Evolutionary conservation across 2,329 filamentous ascomycete genomes (phyloP), one percentile per base, ranked within the genome.

Genomic region (Lasiodiplodia sp.): DNA sequence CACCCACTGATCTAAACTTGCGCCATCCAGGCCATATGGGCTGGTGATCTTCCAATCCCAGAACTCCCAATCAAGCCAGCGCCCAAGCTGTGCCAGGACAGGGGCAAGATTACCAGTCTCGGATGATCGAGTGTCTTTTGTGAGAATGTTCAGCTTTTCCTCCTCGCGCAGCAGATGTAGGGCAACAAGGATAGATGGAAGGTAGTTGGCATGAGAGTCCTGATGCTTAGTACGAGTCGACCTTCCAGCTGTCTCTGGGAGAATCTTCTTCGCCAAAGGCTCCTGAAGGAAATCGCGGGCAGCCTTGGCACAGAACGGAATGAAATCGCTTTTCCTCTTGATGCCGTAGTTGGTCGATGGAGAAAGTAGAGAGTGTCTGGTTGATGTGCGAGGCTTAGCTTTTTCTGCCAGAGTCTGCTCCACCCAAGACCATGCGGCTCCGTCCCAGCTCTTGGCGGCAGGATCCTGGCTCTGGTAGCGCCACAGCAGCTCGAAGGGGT

Each of bases 81-180:
- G 84, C 1, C 91, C 88, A 68, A 99, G 85, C 76, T 97, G 95
- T 56, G 91, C 90, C 53, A 98, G 82, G 2, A 97, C 79, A 18
- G 92, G 89, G n/a, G 88, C 87, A 25, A 98, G 80, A 52, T 86
- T 83, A 16, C 83, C 80, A 25, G 80, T 73, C 52, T 84, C 80
- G 23, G 78, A 79, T 58, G 76, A 79, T 12, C 83, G 79, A n/a
- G 80, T 77, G 70, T 87, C 84, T n/a, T 81, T 80, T 55, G 84
- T 83, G 67, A 83, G 81, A 3, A 90, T 87, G 70, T 92, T 88
- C 1, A 99, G 86, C 76, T 97, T 98, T 71, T 92, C 86, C 77
- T 99, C 96, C 78, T 99, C 95, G 0, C 92, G 86, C n/a, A 97
- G 83, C 3, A 98, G 84, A 80, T 99, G 96, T 14, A 99, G 83